These are phyloP conservation scores for Stevia rebaudiana DNA, from an alignment of 140 eudicot genomes.

Conservation along the genomic window DNA sequence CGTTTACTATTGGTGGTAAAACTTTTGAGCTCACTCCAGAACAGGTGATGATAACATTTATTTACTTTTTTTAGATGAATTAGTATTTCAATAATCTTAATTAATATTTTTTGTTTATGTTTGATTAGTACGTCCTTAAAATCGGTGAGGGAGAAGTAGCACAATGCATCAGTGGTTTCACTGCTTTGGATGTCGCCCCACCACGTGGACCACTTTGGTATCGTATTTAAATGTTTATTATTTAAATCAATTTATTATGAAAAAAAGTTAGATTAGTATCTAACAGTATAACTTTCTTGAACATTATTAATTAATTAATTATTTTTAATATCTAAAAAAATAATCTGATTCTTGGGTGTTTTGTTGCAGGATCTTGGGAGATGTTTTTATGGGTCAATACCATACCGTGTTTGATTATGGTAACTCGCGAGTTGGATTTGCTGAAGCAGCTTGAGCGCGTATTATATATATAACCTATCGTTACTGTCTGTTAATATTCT, in stretches of 20 bases:
- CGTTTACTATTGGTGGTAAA: slow-evolving; percentile 66
- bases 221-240: background rate
- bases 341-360: background rate
- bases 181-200: slow-evolving; percentile 74
- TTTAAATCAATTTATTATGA: background rate
- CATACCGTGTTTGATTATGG: slow-evolving; percentile 90
- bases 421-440: slow-evolving; percentile 65
- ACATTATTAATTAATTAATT: background rate
- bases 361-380: slow-evolving; percentile 79
- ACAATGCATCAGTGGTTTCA: slow-evolving; percentile 75
- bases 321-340: background rate
- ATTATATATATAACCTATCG: background rate
- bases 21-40: slow-evolving; percentile 58
- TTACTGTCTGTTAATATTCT: slow-evolving; percentile 15
- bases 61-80: background rate
- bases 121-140: slow-evolving; percentile 62
- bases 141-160: slow-evolving; percentile 52
- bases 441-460: slow-evolving; percentile 52
- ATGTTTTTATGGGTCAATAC: slow-evolving; percentile 82
- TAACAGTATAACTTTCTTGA: background rate
- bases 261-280: background rate
- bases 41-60: slow-evolving; percentile 43
- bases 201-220: slow-evolving; percentile 96
- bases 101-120: slow-evolving; percentile 3
- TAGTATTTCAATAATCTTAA: background rate